Evolutionary conservation across 2,329 filamentous ascomycete genomes (phyloP).

Genomic region (Neonectria magnoliae): DNA sequence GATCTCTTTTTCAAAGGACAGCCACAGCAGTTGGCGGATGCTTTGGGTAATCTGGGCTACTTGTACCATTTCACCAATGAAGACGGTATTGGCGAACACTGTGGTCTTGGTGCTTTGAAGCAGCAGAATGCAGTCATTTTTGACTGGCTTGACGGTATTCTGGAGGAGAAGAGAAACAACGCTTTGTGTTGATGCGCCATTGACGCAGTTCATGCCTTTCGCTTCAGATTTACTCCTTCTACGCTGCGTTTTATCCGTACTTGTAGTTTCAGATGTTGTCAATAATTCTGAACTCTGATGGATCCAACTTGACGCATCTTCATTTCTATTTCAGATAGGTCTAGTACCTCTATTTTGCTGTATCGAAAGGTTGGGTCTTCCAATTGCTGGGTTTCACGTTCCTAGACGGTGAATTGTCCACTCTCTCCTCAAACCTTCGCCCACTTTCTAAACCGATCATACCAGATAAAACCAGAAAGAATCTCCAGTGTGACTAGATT

Average conservation of each 20-base stretch:
- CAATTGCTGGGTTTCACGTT: too few relatives aligned
- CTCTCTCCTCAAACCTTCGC: too few relatives aligned
- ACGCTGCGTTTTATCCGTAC: background rate
- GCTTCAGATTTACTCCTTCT: background rate
- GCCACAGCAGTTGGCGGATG: constrained; percentile 18
- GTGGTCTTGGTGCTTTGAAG: background rate
- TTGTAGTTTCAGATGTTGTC: too few relatives aligned
- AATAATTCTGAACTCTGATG: too few relatives aligned
- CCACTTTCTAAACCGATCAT: too few relatives aligned
- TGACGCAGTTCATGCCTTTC: background rate
- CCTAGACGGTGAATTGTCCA: too few relatives aligned
- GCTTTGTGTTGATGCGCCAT: background rate
- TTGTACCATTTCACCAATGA: background rate
- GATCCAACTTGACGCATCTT: too few relatives aligned
- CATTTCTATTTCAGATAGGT: too few relatives aligned
- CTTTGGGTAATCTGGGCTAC: constrained; percentile 17
- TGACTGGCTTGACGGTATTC: background rate
- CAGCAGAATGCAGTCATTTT: background rate
- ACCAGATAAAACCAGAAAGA: too few relatives aligned
- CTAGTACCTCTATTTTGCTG: too few relatives aligned
- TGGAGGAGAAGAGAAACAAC: background rate
- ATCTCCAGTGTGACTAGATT: too few relatives aligned
- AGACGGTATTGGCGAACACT: background rate
- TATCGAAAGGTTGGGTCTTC: too few relatives aligned
- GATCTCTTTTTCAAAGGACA: constrained; percentile 32